These are phyloP conservation scores for Trichopus zeylanicus DNA, from an alignment of 116 monocot genomes.

Conservation along the genomic window DNA sequence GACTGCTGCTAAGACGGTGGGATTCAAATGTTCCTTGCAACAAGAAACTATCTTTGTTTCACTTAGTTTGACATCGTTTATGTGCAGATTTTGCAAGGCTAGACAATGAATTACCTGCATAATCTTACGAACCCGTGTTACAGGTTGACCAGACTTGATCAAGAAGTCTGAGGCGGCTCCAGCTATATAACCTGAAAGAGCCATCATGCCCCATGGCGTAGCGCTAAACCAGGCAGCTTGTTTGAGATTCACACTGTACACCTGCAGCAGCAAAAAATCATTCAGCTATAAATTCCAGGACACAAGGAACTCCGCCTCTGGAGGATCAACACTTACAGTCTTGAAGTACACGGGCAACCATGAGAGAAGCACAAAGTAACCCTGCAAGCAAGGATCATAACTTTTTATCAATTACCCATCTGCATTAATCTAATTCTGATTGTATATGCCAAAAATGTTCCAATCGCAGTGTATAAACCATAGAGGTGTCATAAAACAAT, in stretches of 20 bases:
- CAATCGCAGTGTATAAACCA: too few species aligned
- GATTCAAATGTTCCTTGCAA: neutral
- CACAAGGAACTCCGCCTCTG: neutral
- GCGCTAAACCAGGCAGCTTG: slow-evolving; percentile 99
- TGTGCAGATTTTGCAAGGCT: too few species aligned
- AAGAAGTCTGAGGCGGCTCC: slow-evolving; percentile 70
- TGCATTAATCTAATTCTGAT: too few species aligned
- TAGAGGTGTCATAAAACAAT: too few species aligned
- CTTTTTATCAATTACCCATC: too few species aligned
- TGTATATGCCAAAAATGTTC: too few species aligned
- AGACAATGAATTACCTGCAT: slow-evolving; percentile 77
- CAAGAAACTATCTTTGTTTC: neutral
- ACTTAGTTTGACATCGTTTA: neutral
- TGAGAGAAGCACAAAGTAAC: slow-evolving; percentile 89
- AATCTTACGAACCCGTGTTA: slow-evolving; percentile 64
- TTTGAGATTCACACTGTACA: slow-evolving; percentile 79
- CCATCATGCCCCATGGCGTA: slow-evolving; percentile 84
- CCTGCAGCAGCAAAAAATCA: slow-evolving; percentile 20
- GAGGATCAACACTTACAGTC: slow-evolving; percentile 42
- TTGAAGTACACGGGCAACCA: slow-evolving; percentile 99
- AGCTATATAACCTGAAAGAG: slow-evolving; percentile 76
- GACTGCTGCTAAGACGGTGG: neutral
- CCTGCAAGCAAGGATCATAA: slow-evolving; percentile 49
- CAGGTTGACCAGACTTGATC: slow-evolving; percentile 52
- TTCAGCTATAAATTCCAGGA: neutral